Percentiles rank a stretch among this genome's conserved stretches.
Conservation (phyloP, 192 early-diverging fungal species). For the Cetraspora pellucida region DNA sequence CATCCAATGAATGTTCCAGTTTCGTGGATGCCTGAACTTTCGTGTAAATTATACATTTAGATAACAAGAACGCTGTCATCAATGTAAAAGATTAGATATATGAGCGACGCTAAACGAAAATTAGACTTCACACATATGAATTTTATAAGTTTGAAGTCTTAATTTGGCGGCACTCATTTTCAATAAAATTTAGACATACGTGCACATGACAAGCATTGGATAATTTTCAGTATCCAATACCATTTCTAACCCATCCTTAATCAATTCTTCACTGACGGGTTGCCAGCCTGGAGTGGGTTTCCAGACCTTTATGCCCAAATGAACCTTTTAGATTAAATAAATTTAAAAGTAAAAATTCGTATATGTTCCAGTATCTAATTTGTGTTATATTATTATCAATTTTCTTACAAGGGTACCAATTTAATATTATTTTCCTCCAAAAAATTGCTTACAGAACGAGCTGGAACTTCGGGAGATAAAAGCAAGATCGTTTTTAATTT, state of each 20-base stretch:
- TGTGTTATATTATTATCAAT: not conserved
- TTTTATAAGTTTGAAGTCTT: not conserved
- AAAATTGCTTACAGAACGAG: conserved; percentile 71
- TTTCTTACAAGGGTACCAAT: conserved; percentile 47
- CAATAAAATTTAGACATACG: conserved; percentile 59
- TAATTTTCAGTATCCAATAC: conserved; percentile 77
- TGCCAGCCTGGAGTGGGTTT: conserved; percentile 79
- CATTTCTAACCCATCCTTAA: conserved; percentile 93
- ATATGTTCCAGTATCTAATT: no score
- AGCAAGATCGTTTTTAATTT: conserved; percentile 78
- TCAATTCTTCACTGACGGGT: conserved; percentile 90
- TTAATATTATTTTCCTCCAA: conserved; percentile 71
- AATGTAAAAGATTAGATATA: no score
- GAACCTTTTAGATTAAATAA: conserved; percentile 39
- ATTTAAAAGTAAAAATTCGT: not conserved
- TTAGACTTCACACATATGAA: no score
- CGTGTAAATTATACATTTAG: not conserved
- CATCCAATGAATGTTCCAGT: conserved; percentile 94
- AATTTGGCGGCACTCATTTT: no score
- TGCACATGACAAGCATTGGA: conserved; percentile 90
- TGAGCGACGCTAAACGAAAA: no score
- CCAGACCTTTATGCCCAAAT: conserved; percentile 70
- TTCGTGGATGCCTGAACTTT: conserved; percentile 87
- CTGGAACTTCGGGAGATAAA: conserved; percentile 80
- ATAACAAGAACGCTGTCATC: no score